Percentiles rank a stretch among this genome's conserved stretches.
phyloP scores from a whole-genome alignment of 2,329 filamentous ascomycete genomes.

The Neonectria magnoliae region DNA sequence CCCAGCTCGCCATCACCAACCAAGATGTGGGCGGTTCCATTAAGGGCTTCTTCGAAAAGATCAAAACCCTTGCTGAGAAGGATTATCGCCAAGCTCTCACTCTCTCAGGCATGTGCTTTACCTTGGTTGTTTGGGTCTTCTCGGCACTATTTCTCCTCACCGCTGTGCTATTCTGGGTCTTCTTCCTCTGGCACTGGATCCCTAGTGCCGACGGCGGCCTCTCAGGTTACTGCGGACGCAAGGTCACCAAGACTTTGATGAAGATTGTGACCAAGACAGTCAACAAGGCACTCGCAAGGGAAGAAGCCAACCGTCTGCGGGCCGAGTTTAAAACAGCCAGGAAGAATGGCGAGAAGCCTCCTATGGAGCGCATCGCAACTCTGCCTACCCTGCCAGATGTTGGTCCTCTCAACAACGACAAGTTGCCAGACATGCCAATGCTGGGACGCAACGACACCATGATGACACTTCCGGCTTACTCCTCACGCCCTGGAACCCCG shows the following conservation, averaged over 20 bases:
- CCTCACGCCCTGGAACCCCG: constrained; percentile 67
- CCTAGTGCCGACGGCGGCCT: constrained; percentile 83
- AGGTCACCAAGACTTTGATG: constrained; percentile 86
- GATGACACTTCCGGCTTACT: constrained; percentile 70
- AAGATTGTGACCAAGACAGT: constrained; percentile 88
- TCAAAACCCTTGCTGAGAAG: constrained; percentile 75
- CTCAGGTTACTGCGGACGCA: constrained; percentile 87
- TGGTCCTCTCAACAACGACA: constrained; percentile 52
- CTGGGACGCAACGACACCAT: constrained; percentile 69
- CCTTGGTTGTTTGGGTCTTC: constrained; percentile 87
- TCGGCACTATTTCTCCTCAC: constrained; percentile 79
- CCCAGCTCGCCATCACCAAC: constrained; percentile 70
- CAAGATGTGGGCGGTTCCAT: constrained; percentile 69
- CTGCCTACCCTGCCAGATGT: constrained; percentile 67
- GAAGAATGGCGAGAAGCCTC: constrained; percentile 62
- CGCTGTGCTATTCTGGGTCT: constrained; percentile 81
- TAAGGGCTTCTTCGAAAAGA: constrained; percentile 83
- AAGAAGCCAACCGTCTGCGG: constrained; percentile 69
- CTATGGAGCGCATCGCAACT: constrained; percentile 69
- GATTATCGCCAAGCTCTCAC: constrained; percentile 85
- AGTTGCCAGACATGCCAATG: constrained; percentile 67
- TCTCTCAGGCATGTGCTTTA: constrained; percentile 92
- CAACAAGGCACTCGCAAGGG: constrained; percentile 86
- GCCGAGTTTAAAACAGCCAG: constrained; percentile 61
- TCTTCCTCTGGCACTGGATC: constrained; percentile 94